Conservation (phyloP, 352 stramenopile species). For the Phytophthora multivora region DNA sequence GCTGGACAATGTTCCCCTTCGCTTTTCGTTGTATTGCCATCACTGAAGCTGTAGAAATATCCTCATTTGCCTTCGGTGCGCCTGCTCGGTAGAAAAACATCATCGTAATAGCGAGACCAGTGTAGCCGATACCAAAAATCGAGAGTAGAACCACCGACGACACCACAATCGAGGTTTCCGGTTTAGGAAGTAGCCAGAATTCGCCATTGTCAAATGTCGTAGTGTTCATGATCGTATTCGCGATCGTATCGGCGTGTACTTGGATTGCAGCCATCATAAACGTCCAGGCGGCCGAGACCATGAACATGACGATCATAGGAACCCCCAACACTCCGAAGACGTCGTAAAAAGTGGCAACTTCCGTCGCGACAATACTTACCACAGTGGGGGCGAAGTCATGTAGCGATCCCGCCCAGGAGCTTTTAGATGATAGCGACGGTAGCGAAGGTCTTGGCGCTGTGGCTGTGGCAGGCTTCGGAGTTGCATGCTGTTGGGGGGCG, state of each 20-base stretch:
- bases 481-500: no score
- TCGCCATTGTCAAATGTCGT: conserved; percentile 42
- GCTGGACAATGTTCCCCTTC: neutral
- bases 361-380: conserved; percentile 36
- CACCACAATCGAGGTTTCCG: conserved; percentile 9
- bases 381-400: no score
- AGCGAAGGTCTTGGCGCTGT: no score
- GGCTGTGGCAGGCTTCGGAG: no score
- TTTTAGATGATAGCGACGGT: no score
- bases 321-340: conserved; percentile 52
- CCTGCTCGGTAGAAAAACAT: neutral
- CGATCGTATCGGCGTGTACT: conserved; percentile 29
- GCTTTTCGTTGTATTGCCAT: neutral
- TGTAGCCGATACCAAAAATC: neutral
- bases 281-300: conserved; percentile 21
- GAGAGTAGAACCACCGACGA: conserved; percentile 26
- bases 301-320: conserved; percentile 29
- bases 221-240: conserved; percentile 48
- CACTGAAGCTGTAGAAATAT: neutral
- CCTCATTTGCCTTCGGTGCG: neutral
- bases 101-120: neutral
- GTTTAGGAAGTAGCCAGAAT: conserved; percentile 48
- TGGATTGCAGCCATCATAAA: conserved; percentile 42
- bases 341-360: conserved; percentile 25
- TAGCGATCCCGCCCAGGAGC: no score